These are phyloP conservation scores for Candida methanosorbosa DNA, from an alignment of 805 yeast genomes.

Conservation along the genomic window DNA sequence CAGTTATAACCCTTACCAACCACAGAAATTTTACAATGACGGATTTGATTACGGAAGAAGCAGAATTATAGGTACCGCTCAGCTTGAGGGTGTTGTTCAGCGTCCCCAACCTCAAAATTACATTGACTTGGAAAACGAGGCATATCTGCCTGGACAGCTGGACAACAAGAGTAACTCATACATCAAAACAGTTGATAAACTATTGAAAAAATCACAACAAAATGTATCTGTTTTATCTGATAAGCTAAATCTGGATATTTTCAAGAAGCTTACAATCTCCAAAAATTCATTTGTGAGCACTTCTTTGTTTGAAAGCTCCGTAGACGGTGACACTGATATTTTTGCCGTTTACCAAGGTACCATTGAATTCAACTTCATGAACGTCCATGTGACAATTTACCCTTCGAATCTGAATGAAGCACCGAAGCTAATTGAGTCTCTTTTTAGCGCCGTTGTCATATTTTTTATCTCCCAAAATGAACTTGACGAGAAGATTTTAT, in stretches of 20 bases:
- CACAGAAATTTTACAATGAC: too few species aligned
- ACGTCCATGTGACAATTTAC: constrained; percentile 7
- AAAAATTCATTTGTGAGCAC: not conserved
- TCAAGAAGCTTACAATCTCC: not conserved
- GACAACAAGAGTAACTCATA: not conserved
- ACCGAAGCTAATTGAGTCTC: constrained; percentile 5
- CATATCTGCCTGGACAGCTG: too few species aligned
- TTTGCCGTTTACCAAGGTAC: constrained; percentile 7
- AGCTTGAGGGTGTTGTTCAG: constrained; percentile 11
- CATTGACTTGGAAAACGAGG: too few species aligned
- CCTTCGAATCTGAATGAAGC: constrained; percentile 4
- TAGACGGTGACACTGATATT: constrained; percentile 7
- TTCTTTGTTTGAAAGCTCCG: not conserved
- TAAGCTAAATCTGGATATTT: not conserved
- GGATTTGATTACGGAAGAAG: too few species aligned
- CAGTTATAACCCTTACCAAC: too few species aligned
- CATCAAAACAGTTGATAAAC: not conserved
- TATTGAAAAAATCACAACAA: not conserved
- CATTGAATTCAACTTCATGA: constrained; percentile 9
- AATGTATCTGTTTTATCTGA: not conserved
- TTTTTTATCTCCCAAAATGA: too few species aligned
- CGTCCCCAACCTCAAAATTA: too few species aligned
- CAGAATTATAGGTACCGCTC: constrained; percentile 17
- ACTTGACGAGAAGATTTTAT: too few species aligned
- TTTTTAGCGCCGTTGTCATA: constrained; percentile 3